Base-by-base conservation (phyloP, 768 basidiomycete genomes). In the Boletus sensibilis region DNA sequence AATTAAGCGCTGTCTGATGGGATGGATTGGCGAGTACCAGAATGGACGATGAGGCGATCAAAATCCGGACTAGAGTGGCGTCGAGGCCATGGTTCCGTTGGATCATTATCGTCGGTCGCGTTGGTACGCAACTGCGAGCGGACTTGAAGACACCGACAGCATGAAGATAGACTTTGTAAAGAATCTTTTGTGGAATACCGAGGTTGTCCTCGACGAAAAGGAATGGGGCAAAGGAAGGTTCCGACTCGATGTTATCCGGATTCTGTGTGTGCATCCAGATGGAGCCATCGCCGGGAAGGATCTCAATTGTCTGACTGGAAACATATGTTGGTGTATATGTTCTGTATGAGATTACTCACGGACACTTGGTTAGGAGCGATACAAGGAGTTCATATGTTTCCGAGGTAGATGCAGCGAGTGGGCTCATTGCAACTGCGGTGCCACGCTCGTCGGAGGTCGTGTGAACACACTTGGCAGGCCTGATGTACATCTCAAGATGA, bases 21-120 rank as follows among this genome's bases (percentile, higher is more conserved):
- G 83, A 84, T 33, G 88, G 84, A 68, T 89, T 90, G 37, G 80
- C 76, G 29, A 89, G 74, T 6, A 88, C 65, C n/a, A 89, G 73
- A 47, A 85, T 65, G 37, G 75, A 72, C 0, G 84, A 76, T 1
- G 78, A 74, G 44, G 61, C 63, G 7, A 65, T 61, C 21, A 76
- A 35, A 61, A 49, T 49, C 53, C 53, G 51, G 63, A 60, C 48
- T 7, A 53, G 34, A 4, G 58, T 52, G 12, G 42, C 10, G 7
- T 62, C 57, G 43, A 51, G 52, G 20, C 52, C 39, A 44, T 39
- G 33, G 40, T 44, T 20, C 29, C 25, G 41, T 35, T 51, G 47
- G 38, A 13, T 16, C 18, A 5, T 27, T 1, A 12, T n/a, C 14
- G 51, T 20, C 18, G 42, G 37, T 13, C 27, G 52, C 20, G 41